Evolutionary conservation across 768 basidiomycete genomes (phyloP).

Genomic region (Tremella yokohamensis): DNA sequence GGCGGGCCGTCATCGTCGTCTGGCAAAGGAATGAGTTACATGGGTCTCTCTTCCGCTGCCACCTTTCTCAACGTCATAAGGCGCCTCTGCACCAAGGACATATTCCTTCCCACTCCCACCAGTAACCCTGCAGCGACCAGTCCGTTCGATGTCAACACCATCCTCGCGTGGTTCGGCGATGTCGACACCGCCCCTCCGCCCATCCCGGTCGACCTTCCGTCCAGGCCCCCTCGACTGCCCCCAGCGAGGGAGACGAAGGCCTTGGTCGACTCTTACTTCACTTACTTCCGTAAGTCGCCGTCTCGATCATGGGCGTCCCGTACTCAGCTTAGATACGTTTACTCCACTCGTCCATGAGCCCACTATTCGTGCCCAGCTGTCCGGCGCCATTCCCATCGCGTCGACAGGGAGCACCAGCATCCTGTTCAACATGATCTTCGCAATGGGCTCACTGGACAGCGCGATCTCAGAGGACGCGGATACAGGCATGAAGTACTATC

Average conservation of each 20-base stretch:
- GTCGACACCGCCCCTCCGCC: background rate
- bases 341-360: constrained; percentile 30
- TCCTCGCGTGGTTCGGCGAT: background rate
- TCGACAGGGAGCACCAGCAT: constrained; percentile 10
- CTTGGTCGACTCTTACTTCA: constrained; percentile 23
- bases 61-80: constrained; percentile 25
- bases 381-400: constrained; percentile 17
- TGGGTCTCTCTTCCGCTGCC: constrained; percentile 24
- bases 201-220: background rate
- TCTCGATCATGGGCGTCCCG: too few relatives aligned
- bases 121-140: background rate
- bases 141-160: background rate
- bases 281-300: constrained; percentile 23
- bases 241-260: constrained; percentile 17
- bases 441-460: constrained; percentile 26
- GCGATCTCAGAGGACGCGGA: constrained; percentile 4
- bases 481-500: constrained; percentile 15
- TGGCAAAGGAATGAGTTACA: constrained; percentile 8
- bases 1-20: background rate
- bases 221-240: constrained; percentile 8
- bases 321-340: constrained; percentile 8
- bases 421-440: constrained; percentile 25
- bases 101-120: background rate
- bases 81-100: constrained; percentile 10
- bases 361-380: constrained; percentile 16